Base-by-base conservation (phyloP, 2,329 filamentous ascomycete species). In the Stagonosporopsis rhizophila region DNA sequence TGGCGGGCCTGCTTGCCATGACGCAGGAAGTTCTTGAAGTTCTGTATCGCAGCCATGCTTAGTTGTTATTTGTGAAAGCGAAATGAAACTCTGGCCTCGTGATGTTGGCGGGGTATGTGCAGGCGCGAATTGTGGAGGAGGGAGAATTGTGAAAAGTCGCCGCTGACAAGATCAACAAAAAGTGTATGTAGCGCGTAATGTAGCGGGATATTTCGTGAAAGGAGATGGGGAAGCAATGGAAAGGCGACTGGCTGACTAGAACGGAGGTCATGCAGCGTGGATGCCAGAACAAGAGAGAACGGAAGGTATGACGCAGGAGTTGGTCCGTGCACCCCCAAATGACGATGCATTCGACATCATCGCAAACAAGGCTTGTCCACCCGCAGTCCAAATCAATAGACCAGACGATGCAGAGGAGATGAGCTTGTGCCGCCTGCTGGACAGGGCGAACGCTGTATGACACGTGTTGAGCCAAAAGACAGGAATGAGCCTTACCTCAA, bases 1-100 rank as follows among this genome's bases (percentile, higher is more conserved):
- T 85, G 83, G 65, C 92, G 90, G 68, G 92, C 94, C 83, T 96
- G 92, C 82, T 97, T 97, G 79, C 94, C 94, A 83, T 97, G 94
- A 66, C 94, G 91, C 79, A 98, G 95, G 79, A 98, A 96, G 79
- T 97, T 97, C 81, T 98, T 97, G 70, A 97, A 86, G 75, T 95
- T 95, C 81, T 97, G 94, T 81, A 97, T 96, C 42, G 86, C 86
- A 69, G 84, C 86, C 86, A 88, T 88, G 58, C 59, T 67, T 64
- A 66, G 66, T 64, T 19, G 52, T 25, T 54, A 48, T 57, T 45
- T 56, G 61, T 39, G 38, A 49, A 23, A 32, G 35, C 30, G 49
- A 45, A 49, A 44, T 38, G 55, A 44, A 57, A 59, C 59, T 64
- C 61, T 50, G 66, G 35, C 37, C 52, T 46, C 40, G 42, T 47